Base-by-base conservation (phyloP, 345 rosid genomes). In the Salix dunnii region DNA sequence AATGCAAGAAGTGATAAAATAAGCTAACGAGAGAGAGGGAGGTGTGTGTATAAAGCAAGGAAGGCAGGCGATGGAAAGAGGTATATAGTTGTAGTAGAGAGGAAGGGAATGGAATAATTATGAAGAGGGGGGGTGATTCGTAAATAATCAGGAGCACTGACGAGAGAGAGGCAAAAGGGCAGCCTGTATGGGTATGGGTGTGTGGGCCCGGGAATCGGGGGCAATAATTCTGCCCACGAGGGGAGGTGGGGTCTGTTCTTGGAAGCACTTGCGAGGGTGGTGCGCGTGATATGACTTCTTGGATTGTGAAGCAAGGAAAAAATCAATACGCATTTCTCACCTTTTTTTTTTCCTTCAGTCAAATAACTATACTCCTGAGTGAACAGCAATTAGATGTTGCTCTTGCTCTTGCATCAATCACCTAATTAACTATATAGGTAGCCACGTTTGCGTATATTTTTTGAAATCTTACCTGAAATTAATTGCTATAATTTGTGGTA, bases 171-270 rank as follows among this genome's bases (percentile, higher is more conserved):
- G 62, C 27, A n/a, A 55, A 55, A 55, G 62, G 28, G 27, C 23
- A 25, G 62, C 9, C 27, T n/a, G 62, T 11, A 33, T 33, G 35
- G n/a, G n/a, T n/a, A n/a, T n/a, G n/a, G n/a, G 60, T 20, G 36
- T 10, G 78, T 65, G 78, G 86, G 82, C 67, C 81, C 55, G 76
- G 88, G 78, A 78, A 80, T 84, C 80, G 84, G 60, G 77, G 73
- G 82, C 86, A 87, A 89, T 76, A 82, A 85, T 88, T 87, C 83
- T 80, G 88, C 85, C 88, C 89, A 79, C 88, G 87, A 79, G 89
- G 88, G 84, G 23, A 27, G 48, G 69, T 4, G 86, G 85, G 85
- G 69, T 76, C 84, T 74, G 72, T 17, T 77, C 5, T 81, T 78
- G 78, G 79, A 43, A 51, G 80, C 53, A 28, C 71, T 31, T 68